Base-by-base conservation (phyloP, 129 eudicot species). In the Centaurea solstitialis region DNA sequence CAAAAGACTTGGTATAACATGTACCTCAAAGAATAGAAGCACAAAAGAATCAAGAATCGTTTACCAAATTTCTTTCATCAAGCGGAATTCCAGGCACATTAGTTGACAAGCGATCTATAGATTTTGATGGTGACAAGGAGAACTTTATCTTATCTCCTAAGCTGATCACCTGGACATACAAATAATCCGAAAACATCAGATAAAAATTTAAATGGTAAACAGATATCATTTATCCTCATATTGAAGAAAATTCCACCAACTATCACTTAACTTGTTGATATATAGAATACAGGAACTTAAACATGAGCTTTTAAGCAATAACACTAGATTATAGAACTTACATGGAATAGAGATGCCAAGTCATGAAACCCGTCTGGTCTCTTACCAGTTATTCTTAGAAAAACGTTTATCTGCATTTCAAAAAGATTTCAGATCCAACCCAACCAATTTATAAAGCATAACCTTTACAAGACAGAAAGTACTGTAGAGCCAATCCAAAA, bases 281-380 rank as follows among this genome's bases (percentile, higher is more conserved):
- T 15, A 78, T 22, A 13, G 28, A 37, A 57, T 71, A 71, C 13
- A 6, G 43, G 12, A 70, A 72, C 59, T 79, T 68, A 74, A 66
- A 68, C 20, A 68, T 20, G 7, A 43, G 23, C 23, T 10, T 70
- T 73, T 64, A 41, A 79, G 76, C 15, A 41, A n/a, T n/a, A 69
- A 43, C 35, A 50, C 15, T 28, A 38, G 3, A 47, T 43, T 39
- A 74, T 81, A 47, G 28, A 68, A 79, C 94, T 88, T 85, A 96
- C 99, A 81, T 96, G 99, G 50, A 96, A 96, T 23, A 96, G 89
- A 77, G 99, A 96, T 79, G 99, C 99, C 89, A 96, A 86, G 86
- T 96, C 98, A 86, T 96, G 99, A 89, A 80, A 96, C 38, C 99
- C 99, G 72, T 96, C 99, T 43, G 89, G 90, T 88, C 99, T 92